Base-by-base conservation (phyloP, 1,284 basidiomycete genomes). In the Cutaneotrichosporon cyanovorans region DNA sequence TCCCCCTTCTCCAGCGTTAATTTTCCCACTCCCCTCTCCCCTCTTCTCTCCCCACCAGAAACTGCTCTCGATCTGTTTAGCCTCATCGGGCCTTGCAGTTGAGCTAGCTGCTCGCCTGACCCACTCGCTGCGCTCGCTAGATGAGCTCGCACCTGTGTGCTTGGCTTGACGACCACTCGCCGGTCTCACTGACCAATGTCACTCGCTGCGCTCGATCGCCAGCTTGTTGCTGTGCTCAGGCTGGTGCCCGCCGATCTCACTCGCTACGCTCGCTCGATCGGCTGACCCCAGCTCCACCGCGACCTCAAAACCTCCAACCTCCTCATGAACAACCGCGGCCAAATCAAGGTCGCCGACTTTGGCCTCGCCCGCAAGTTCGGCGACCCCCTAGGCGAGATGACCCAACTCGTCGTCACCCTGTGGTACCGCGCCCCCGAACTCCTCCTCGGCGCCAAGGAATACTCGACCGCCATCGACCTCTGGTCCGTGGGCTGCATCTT, bases 401-500 rank as follows among this genome's bases (percentile, higher is more conserved):
- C 95, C 4, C 2, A 93, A 93, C 62, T 78, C 91, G 65, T 93
- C 92, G 42, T 44, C 8, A 44, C 42, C 16, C 35, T 34, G 22
- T 44, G 42, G 42, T 44, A 44, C 35, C 34, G 42, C 6, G 92
- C 95, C 5, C 93, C 95, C 0, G 93, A 99, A 73, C 76, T 99
- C 2, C 75, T 98, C 15, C 78, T 97, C 5, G 92, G 93, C 34
- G 85, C 88, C 30, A 78, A 83, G 40, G 80, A 85, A 56, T 98
- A 98, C 63, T 88, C 88, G 4, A 87, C 88, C 0, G 87, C 91
- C 55, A 85, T 99, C 41, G 93, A 99, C 70, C 83, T 98, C 66
- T 99, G 93, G 95, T 91, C 92, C n/a, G 82, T 97, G 42, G 93
- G 92, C 3, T 73, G 72, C 55, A 97, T 99, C 59, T 97, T 98